phyloP scores from a whole-genome alignment of 352 stramenopile genomes.

The Globisporangium apiculatum region DNA sequence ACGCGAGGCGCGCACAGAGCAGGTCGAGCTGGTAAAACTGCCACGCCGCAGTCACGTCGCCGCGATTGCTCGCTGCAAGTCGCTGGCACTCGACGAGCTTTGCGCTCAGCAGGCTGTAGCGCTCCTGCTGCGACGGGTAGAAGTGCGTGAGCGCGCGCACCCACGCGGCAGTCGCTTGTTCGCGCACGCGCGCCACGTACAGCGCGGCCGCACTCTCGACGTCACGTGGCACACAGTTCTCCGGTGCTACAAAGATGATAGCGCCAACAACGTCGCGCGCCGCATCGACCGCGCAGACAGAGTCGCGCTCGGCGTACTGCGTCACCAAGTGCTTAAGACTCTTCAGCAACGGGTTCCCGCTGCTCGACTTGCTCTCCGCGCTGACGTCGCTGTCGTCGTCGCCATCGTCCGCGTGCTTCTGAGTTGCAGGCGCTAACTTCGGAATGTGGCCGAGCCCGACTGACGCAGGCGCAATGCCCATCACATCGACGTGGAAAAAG shows the following conservation, averaged over 20 bases:
- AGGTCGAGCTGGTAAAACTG: conserved; percentile 75
- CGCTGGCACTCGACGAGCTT: conserved; percentile 55
- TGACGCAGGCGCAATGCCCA: conserved; percentile 66
- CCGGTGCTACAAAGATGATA: conserved; percentile 33
- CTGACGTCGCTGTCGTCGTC: conserved; percentile 14
- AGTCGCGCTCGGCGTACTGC: conserved; percentile 32
- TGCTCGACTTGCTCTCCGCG: background rate
- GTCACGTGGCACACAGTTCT: conserved; percentile 25
- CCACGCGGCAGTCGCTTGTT: conserved; percentile 70
- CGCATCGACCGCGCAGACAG: background rate
- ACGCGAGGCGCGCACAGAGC: conserved; percentile 63
- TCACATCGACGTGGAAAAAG: conserved; percentile 82
- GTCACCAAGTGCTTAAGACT: conserved; percentile 66
- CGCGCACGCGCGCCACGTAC: conserved; percentile 47
- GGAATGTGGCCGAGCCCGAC: conserved; percentile 75
- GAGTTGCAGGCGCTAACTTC: conserved; percentile 3
- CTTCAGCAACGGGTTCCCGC: conserved; percentile 53
- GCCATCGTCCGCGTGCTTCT: conserved; percentile 11
- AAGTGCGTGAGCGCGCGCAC: conserved; percentile 69
- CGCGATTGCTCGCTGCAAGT: conserved; percentile 12
- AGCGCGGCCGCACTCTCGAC: conserved; percentile 35
- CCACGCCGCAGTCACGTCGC: conserved; percentile 31
- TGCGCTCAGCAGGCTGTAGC: conserved; percentile 43
- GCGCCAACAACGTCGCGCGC: conserved; percentile 27
- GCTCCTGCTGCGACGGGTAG: conserved; percentile 53